Conservation (phyloP, 805 yeast species). For the Candida sanyiensis region DNA sequence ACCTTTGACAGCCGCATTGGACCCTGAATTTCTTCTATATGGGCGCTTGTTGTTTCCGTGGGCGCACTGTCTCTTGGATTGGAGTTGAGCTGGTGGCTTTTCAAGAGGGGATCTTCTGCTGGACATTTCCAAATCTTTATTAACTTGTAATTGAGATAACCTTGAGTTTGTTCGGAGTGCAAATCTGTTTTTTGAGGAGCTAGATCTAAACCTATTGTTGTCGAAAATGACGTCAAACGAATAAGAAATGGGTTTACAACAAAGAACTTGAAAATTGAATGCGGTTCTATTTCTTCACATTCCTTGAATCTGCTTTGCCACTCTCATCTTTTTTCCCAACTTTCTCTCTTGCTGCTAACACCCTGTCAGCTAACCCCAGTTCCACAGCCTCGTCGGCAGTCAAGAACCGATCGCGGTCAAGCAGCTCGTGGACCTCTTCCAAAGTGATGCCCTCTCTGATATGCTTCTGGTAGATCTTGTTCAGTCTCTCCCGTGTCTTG, state of each 20-base stretch:
- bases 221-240: no score
- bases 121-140: no score
- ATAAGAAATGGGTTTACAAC: no score
- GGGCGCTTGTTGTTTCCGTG: not conserved
- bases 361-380: constrained; percentile 29
- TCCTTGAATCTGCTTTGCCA: no score
- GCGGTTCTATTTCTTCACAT: not conserved
- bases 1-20: not conserved
- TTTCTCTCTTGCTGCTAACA: constrained; percentile 18
- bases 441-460: constrained; percentile 17
- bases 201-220: no score
- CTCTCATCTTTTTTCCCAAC: not conserved
- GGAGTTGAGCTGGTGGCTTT: no score
- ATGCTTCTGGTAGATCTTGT: constrained; percentile 25
- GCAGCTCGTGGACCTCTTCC: constrained; percentile 17
- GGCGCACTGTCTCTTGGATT: no score
- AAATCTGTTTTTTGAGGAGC: no score
- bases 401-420: constrained; percentile 25
- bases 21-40: not conserved
- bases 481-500: constrained; percentile 26
- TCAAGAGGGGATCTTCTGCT: no score
- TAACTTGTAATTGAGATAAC: no score
- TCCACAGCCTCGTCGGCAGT: constrained; percentile 28
- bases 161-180: no score
- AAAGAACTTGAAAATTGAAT: not conserved